Evolutionary conservation across 148 eudicot species (phyloP), one percentile per base, ranked within the genome.

Genomic region (Polygonum maritimum): DNA sequence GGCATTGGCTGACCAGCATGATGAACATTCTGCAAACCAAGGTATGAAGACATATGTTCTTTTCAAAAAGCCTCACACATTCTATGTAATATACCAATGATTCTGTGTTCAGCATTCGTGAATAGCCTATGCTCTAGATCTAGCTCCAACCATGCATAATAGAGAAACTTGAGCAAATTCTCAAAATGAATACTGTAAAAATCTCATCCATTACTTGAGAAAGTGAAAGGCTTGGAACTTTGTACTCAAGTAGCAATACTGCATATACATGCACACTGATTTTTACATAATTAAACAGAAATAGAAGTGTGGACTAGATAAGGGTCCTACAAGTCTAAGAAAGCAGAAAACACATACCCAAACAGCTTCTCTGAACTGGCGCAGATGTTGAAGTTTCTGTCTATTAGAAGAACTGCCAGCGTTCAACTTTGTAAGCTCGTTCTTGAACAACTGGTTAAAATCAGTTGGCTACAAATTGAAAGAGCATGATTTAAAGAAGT

Each of bases 1-100:
- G 98, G 97, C 97, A 94, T 88, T 35, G 91, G 92, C 85, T 92
- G 91, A 58, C 98, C 98, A 9, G 82, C 81, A 84, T 94, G 96
- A 84, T 92, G 93, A 83, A 92, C 98, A 78, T 88, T 85, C 98
- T 92, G 82, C 82, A 82, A 73, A 74, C 82, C 51, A 79, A 41
- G 36, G 44, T 71, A 36, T 4, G 71, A 5, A 44, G 0, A 16
- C 44, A 2, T 65, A 62, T 14, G 12, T 36, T 65, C 44, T 65
- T 35, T 8, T 13, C 7, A 65, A 65, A 65, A 35, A 35, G 15
- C 19, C 71, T 36, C 36, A 6, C 21, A 6, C 21, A 67, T 36
- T 15, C 71, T 36, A 36, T 65, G 40, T 14, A 65, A 65, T 36
- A 67, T 36, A 67, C 22, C 11, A 67, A 4, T 65, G 44, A 35